A percentile compares a stretch with the other conserved stretches of the same genome.
These are phyloP conservation scores for Ballota nigra DNA, from an alignment of 257 asterid genomes.

Conservation along the genomic window DNA sequence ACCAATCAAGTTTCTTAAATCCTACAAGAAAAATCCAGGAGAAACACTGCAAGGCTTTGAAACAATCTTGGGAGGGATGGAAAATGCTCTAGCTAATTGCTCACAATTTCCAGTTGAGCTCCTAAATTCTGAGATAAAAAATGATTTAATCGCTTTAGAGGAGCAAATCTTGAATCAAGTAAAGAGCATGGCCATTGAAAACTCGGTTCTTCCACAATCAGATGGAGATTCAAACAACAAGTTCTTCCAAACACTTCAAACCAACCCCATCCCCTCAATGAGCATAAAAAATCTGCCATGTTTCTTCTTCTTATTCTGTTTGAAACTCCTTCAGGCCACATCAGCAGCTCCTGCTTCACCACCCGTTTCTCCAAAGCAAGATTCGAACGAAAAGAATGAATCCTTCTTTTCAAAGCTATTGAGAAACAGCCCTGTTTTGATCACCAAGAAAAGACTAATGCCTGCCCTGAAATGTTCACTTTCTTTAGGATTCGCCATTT, in stretches of 20 bases:
- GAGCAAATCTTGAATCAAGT: constrained; percentile 41
- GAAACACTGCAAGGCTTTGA: constrained; percentile 45
- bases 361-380: constrained; percentile 2
- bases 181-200: constrained; percentile 36
- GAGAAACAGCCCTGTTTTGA: constrained; percentile 17
- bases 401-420: constrained; percentile 3
- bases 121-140: constrained; percentile 35
- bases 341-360: background rate
- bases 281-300: constrained; percentile 42
- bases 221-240: constrained; percentile 29
- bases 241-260: constrained; percentile 53
- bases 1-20: constrained; percentile 46
- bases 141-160: constrained; percentile 25
- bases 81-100: constrained; percentile 46
- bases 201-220: constrained; percentile 46
- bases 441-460: constrained; percentile 44
- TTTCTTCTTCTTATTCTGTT: constrained; percentile 68
- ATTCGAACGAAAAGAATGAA: constrained; percentile 17
- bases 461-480: constrained; percentile 70
- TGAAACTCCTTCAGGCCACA: constrained; percentile 54
- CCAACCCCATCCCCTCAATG: constrained; percentile 20
- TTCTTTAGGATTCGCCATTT: constrained; percentile 65
- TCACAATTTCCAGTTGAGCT: constrained; percentile 38
- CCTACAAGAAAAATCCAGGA: constrained; percentile 52
- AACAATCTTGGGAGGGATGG: constrained; percentile 72